A percentile compares a stretch with the other conserved stretches of the same genome.
phyloP scores from a whole-genome alignment of 1,284 basidiomycete genomes.

The Apiotrichum gamsii region DNA sequence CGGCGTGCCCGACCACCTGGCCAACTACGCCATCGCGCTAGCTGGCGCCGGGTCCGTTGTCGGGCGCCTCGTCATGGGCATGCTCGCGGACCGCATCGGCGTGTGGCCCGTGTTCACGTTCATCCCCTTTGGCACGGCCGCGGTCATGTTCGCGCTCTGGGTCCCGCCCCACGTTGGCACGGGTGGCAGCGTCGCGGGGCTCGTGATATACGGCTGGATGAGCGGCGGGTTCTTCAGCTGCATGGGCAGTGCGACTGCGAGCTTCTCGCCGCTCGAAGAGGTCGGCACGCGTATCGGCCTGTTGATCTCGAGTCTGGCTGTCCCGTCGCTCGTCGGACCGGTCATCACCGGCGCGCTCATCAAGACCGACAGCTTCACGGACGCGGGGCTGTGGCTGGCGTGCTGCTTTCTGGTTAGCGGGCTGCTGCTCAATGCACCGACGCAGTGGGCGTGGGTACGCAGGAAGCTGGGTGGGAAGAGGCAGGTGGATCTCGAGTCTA shows the following conservation, averaged over 20 bases:
- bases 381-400: slow-evolving; percentile 1
- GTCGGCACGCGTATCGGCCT: slow-evolving; percentile 43
- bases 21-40: slow-evolving; percentile 8
- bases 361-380: slow-evolving; percentile 1
- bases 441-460: not conserved
- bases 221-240: slow-evolving; percentile 38
- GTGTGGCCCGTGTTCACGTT: slow-evolving; percentile 9
- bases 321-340: slow-evolving; percentile 38
- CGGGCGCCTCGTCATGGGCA: slow-evolving; percentile 8
- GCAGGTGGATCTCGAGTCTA: too few species aligned
- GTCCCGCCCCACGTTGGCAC: slow-evolving; percentile 6
- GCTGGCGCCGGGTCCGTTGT: slow-evolving; percentile 5
- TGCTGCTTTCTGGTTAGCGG: not conserved
- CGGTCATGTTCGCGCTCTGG: slow-evolving; percentile 24
- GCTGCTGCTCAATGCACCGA: not conserved
- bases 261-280: slow-evolving; percentile 38
- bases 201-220: slow-evolving; percentile 31
- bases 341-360: slow-evolving; percentile 24
- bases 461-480: slow-evolving; percentile 16
- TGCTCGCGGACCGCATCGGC: slow-evolving; percentile 12
- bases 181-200: slow-evolving; percentile 31
- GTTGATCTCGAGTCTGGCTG: slow-evolving; percentile 32
- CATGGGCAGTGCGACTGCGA: slow-evolving; percentile 32
- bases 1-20: not conserved
- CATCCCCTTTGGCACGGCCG: slow-evolving; percentile 9